Base-by-base conservation (phyloP, 345 rosid genomes). In the Noccaea bulbosa region DNA sequence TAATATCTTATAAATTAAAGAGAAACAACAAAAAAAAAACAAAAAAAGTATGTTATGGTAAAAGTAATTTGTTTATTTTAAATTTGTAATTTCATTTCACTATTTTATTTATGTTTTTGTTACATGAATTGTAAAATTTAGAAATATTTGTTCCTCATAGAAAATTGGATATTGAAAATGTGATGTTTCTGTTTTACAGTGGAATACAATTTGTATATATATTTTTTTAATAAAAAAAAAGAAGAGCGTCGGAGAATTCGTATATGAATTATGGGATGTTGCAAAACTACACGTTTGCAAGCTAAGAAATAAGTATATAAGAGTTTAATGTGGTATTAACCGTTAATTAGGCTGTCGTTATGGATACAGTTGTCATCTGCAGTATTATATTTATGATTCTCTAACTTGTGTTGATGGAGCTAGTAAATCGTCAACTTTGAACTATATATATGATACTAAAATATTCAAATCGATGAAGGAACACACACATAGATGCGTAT, bases 331-430 rank as follows among this genome's bases (percentile, higher is more conserved):
- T 17, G 20, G 20, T 17, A 17, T 17, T 17, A 17, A 17, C 20
- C 20, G 20, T 58, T 6, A 40, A 22, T 24, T 59, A 59, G 4
- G n/a, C 17, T 24, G 65, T 59, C 65, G 22, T 40, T 59, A 22
- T 59, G 35, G 49, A 60, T 7, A 60, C 49, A 12, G 35, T 59
- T 59, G 64, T 22, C 49, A 22, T 40, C 48, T 54, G 11, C 41
- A 54, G 14, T 11, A 40, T 8, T 27, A 27, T 27, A 43, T 11
- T 43, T 11, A 43, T 43, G 46, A 17, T 8, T 3, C 32, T 41
- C 2, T 65, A 52, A 39, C 50, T n/a, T 65, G 62, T 53, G 41
- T 15, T 40, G 32, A 7, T 64, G 46, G 8, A 35, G 11, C 0
- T 17, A 4, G 54, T 54, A 35, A 67, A 35, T 44, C 53, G 62